Conservation (phyloP, 108 stramenopile species). For the Pseudonitzschia multiseries region DNA sequence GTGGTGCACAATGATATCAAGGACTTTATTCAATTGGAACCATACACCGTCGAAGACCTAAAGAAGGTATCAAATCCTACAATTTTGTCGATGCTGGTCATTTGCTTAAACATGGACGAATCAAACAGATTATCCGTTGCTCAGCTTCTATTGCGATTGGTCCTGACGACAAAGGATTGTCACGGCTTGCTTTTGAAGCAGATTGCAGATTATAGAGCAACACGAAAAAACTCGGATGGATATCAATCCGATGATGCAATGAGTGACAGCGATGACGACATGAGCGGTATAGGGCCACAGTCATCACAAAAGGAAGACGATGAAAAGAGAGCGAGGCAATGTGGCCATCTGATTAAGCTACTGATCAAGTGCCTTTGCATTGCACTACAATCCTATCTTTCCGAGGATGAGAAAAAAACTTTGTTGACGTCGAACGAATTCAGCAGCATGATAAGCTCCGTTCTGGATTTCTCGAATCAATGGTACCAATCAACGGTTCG, state of each 20-base stretch:
- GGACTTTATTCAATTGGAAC: conserved; percentile 22
- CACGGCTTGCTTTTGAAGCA: conserved; percentile 10
- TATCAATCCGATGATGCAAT: conserved; percentile 25
- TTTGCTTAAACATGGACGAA: conserved; percentile 29
- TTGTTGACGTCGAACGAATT: conserved; percentile 17
- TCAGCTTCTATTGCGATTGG: conserved; percentile 17
- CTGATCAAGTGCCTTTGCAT: conserved; percentile 10
- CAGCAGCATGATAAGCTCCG: not conserved
- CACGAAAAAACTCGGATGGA: conserved; percentile 4
- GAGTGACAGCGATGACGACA: conserved; percentile 37
- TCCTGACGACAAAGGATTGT: conserved; percentile 18
- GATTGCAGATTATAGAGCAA: conserved; percentile 18
- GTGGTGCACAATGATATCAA: not conserved
- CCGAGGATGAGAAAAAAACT: conserved; percentile 9
- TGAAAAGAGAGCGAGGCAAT: conserved; percentile 26
- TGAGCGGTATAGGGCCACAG: conserved; percentile 4
- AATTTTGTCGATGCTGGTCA: conserved; percentile 42
- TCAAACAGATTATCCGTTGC: not conserved
- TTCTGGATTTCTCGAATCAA: conserved; percentile 19
- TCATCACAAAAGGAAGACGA: conserved; percentile 15
- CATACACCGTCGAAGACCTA: conserved; percentile 11
- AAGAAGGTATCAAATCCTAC: conserved; percentile 31
- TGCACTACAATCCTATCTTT: not conserved
- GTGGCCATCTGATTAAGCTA: conserved; percentile 27
- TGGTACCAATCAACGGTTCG: conserved; percentile 23